These are phyloP conservation scores for Saccharomyces hybrid DNA, from an alignment of 1,139 yeast species.

Conservation along the genomic window DNA sequence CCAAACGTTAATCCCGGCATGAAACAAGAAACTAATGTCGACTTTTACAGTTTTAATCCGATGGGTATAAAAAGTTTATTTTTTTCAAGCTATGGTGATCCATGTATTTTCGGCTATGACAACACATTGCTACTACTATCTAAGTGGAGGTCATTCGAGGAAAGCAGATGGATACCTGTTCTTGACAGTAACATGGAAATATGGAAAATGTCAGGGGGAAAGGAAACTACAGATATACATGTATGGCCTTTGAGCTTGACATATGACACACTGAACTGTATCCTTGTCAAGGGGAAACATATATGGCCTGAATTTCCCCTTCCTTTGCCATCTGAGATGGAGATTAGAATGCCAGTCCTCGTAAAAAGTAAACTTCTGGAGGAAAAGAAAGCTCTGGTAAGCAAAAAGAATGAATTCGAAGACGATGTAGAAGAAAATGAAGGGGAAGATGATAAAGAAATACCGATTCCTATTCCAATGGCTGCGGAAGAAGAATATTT, in stretches of 20 bases:
- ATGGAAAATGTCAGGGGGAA: conserved; percentile 46
- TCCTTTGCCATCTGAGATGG: conserved; percentile 75
- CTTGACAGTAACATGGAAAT: conserved; percentile 49
- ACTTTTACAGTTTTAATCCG: conserved; percentile 24
- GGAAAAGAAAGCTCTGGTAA: conserved; percentile 18
- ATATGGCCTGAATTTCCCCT: conserved; percentile 58
- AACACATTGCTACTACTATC: conserved; percentile 63
- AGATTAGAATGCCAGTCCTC: conserved; percentile 55
- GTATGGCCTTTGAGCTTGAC: conserved; percentile 88
- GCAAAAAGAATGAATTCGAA: conserved; percentile 29
- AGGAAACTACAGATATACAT: conserved; percentile 45
- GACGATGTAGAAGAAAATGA: conserved; percentile 30
- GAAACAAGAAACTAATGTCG: conserved; percentile 17
- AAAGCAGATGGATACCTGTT: conserved; percentile 86
- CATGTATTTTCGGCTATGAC: conserved; percentile 74
- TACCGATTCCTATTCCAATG: conserved; percentile 24
- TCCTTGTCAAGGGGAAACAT: conserved; percentile 58
- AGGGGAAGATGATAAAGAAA: conserved; percentile 31
- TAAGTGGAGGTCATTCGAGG: conserved; percentile 70
- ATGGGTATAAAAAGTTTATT: conserved; percentile 56
- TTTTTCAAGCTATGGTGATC: conserved; percentile 80
- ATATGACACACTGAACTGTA: conserved; percentile 58
- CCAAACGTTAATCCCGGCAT: conserved; percentile 11
- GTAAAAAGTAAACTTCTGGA: conserved; percentile 25
- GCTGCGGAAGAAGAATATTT: conserved; percentile 38